Conservation (phyloP, 768 basidiomycete genomes). For the Pisolithus sp. region DNA sequence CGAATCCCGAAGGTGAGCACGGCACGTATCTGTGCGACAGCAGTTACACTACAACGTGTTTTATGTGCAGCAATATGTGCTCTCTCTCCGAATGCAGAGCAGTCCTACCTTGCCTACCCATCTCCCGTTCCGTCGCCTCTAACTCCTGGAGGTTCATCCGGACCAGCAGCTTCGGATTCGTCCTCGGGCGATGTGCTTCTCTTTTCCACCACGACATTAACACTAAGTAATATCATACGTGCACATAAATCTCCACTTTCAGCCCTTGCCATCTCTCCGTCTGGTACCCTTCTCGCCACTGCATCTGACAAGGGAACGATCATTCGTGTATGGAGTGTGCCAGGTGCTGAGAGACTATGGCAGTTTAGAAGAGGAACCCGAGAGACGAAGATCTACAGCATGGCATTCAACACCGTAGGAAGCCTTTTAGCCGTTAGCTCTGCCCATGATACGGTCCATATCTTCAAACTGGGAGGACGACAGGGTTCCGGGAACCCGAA, state of each 20-base stretch:
- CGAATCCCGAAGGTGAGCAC: slow-evolving; percentile 83
- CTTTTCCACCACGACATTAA: slow-evolving; percentile 88
- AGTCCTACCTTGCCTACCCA: slow-evolving; percentile 93
- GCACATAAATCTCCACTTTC: slow-evolving; percentile 95
- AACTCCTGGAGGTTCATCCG: slow-evolving; percentile 42
- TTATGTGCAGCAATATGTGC: slow-evolving; percentile 78
- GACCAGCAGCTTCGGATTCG: slow-evolving; percentile 32
- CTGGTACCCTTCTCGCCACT: slow-evolving; percentile 88
- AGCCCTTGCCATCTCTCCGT: slow-evolving; percentile 75
- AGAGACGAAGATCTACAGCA: slow-evolving; percentile 78
- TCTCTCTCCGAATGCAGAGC: slow-evolving; percentile 88
- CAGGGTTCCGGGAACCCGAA: slow-evolving; percentile 18
- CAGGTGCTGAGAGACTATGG: slow-evolving; percentile 88
- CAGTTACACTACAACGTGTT: slow-evolving; percentile 1
- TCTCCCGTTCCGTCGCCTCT: slow-evolving; percentile 85
- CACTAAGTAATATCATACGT: slow-evolving; percentile 91
- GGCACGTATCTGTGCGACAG: not conserved
- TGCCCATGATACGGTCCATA: slow-evolving; percentile 93
- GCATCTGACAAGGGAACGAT: slow-evolving; percentile 95
- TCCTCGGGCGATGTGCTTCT: slow-evolving; percentile 83
- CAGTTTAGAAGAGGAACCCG: slow-evolving; percentile 91
- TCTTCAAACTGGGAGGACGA: slow-evolving; percentile 75
- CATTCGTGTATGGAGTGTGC: slow-evolving; percentile 89
- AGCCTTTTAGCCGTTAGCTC: slow-evolving; percentile 85
- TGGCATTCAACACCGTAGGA: slow-evolving; percentile 78